Base-by-base conservation (phyloP, 805 yeast genomes). In the Clavispora carvajalis region DNA sequence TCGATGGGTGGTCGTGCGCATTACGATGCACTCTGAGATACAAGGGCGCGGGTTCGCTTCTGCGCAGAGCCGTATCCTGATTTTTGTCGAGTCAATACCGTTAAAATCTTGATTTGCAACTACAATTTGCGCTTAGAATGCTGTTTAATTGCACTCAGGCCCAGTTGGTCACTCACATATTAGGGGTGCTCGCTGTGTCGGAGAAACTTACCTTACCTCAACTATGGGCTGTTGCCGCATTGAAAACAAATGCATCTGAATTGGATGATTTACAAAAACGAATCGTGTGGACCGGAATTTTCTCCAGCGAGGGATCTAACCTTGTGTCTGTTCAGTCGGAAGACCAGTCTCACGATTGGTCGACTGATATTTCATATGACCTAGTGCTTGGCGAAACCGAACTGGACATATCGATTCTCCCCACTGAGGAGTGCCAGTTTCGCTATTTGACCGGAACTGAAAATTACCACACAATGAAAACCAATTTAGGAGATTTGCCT, bases 341-440 rank as follows among this genome's bases (percentile, higher is more conserved):
- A 23, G 35, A 28, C 12, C 45, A 49, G 25, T 7, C 38, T 7
- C 45, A 48, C 1, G 57, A 61, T 34, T 13, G 49, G 16, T 13
- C 21, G 11, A 16, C 18, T 15, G 36, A 22, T n/a, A 19, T 33
- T 22, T 25, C 38, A 13, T 35, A 33, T 2, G 39, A 39, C n/a
- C 40, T 44, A 8, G 36, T 46, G 22, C 41, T 30, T 26, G 46
- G 17, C 18, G 48, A 49, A 26, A 24, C 46, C 28, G 54, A 31
- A 34, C 46, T 15, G 41, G 53, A 42, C 53, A 51, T 34, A 41
- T 19, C 13, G 9, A 44, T 69, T 4, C 45, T 50, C 13, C 76
- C 83, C 3, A 65, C 71, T 4, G 76, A 76, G 21, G 80, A 76
- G 40, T 73, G 73, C 29, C 78, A 79, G 50, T 82, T 85, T 71